Evolutionary conservation across 1,284 basidiomycete species (phyloP).

Genomic region (Tilletia indica): DNA sequence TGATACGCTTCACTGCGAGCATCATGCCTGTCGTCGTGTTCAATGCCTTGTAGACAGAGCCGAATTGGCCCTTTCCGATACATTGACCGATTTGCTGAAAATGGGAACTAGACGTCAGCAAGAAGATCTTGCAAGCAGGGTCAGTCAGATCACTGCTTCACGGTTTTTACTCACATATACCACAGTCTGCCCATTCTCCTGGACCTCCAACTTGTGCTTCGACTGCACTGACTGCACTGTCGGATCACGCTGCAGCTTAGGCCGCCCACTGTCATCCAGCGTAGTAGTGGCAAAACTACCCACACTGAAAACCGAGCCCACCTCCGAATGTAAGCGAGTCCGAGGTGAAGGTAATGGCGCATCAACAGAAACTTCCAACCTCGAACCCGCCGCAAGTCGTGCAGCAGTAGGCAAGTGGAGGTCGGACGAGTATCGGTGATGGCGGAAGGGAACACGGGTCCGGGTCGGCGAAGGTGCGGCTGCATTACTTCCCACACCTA

Average conservation of each 20-base stretch:
- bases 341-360: not conserved
- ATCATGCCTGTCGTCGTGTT: constrained; percentile 83
- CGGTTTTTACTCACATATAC: constrained; percentile 61
- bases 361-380: not conserved
- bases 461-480: not conserved
- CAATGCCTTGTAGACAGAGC: constrained; percentile 86
- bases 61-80: constrained; percentile 93
- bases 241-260: constrained; percentile 29
- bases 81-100: constrained; percentile 54
- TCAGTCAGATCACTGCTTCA: no score
- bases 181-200: constrained; percentile 75
- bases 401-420: constrained; percentile 30
- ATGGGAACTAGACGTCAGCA: not conserved
- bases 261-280: constrained; percentile 31
- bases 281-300: constrained; percentile 30
- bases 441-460: constrained; percentile 32
- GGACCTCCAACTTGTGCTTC: constrained; percentile 71
- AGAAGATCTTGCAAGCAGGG: no score
- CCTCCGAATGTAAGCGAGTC: constrained; percentile 40
- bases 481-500: not conserved
- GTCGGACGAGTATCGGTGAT: constrained; percentile 48
- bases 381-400: not conserved
- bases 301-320: constrained; percentile 43
- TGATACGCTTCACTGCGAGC: constrained; percentile 90
- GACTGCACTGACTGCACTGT: constrained; percentile 24